Evolutionary conservation across 768 basidiomycete genomes (phyloP).

Genomic region (Lactarius sp.): DNA sequence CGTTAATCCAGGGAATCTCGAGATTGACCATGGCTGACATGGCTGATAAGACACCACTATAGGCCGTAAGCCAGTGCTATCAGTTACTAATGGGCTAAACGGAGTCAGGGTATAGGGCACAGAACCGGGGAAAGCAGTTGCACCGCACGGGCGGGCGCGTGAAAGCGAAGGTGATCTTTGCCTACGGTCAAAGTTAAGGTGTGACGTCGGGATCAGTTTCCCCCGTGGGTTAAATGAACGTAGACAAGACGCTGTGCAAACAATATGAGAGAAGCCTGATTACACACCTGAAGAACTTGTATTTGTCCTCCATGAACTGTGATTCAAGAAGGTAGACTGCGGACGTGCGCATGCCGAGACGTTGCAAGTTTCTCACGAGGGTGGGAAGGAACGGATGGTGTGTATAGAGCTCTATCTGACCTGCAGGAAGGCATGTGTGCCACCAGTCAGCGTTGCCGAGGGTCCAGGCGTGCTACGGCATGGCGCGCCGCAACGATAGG

Average conservation of each 20-base stretch:
- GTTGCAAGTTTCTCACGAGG: constrained; percentile 68
- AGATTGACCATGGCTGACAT: constrained; percentile 99
- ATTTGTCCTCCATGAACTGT: constrained; percentile 99
- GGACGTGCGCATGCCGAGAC: constrained; percentile 80
- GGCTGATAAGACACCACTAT: constrained; percentile 88
- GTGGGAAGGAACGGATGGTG: constrained; percentile 96
- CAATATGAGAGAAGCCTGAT: background rate
- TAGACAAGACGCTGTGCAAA: constrained; percentile 16
- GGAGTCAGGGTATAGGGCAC: constrained; percentile 20
- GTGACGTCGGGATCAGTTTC: constrained; percentile 4
- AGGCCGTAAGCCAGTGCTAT: constrained; percentile 20
- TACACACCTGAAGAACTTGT: constrained; percentile 89
- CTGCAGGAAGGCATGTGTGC: constrained; percentile 36
- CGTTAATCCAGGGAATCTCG: constrained; percentile 93
- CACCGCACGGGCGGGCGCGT: background rate
- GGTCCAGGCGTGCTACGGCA: constrained; percentile 3
- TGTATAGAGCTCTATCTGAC: constrained; percentile 98
- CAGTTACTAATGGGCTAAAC: constrained; percentile 12
- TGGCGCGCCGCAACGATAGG: constrained; percentile 1
- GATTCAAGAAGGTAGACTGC: constrained; percentile 93
- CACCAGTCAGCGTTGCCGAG: constrained; percentile 3
- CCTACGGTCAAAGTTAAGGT: constrained; percentile 5
- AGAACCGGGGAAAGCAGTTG: background rate
- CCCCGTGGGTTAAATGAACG: constrained; percentile 2
- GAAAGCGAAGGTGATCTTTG: background rate